Evolutionary conservation across 345 rosid genomes (phyloP), one percentile per base, ranked within the genome.

Genomic region (Arabidopsis arenosa): DNA sequence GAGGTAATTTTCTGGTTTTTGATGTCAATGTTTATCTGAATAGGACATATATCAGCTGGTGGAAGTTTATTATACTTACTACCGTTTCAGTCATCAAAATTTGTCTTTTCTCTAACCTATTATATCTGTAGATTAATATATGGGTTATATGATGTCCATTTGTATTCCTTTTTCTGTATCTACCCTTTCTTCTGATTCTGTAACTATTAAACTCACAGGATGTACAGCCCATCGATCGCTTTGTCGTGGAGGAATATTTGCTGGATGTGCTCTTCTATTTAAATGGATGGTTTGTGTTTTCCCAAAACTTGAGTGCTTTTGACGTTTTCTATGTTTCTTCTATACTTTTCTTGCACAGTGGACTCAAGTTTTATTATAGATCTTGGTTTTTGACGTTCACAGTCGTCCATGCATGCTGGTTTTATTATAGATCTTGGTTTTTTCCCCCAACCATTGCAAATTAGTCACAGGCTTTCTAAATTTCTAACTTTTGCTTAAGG

Each of bases 161-260:
- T 11, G 1, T 36, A 62, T 70, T 78, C 49, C 43, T 18, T 45
- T 23, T 54, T 41, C 17, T 39, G 28, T 40, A n/a, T 43, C 72
- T 17, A 53, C 36, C 51, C 35, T 68, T 65, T 55, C 14, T 35
- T 82, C 55, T 66, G 30, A 54, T 66, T 43, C 57, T 47, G 21
- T 32, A 39, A 68, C 14, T 39, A 41, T 78, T 74, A 43, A 78
- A 36, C 41, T 80, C 69, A 61, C 97, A 89, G 97, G 99, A 93
- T 76, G 74, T 91, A 77, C 97, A 89, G 68, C 95, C 98, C 71
- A 85, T 96, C n/a, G 99, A 96, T 81, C 95, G 93, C 21, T 96
- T 89, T 80, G 81, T 93, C 10, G 89, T 96, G 80, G 98, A 96
- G 84, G 98, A 96, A 75, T 93, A 89, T 80, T 70, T 96, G 79